phyloP scores from a whole-genome alignment of 345 rosid species.

The Ailanthus altissimus region DNA sequence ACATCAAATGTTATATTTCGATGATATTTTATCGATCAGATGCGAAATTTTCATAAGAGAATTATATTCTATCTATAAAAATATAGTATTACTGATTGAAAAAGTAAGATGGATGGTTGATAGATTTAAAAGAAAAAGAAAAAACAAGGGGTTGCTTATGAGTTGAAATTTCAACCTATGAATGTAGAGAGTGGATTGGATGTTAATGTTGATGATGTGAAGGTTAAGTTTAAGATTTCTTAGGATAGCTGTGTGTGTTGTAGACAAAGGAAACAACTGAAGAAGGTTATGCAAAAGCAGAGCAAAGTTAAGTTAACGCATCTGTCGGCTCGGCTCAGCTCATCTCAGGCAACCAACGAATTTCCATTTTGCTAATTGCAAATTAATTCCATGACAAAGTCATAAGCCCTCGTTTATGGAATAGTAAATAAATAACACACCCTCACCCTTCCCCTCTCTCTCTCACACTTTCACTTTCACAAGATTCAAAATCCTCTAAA shows the following conservation, averaged over 20 bases:
- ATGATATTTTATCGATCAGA: too few relatives aligned
- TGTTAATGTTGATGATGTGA: too few relatives aligned
- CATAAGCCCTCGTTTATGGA: neutral
- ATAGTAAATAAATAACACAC: neutral
- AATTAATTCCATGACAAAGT: neutral
- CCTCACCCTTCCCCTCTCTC: neutral
- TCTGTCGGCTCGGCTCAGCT: neutral
- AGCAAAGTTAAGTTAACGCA: neutral
- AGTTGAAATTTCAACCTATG: neutral
- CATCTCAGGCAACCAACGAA: constrained; percentile 1
- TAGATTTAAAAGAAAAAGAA: neutral
- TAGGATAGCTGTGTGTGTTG: neutral
- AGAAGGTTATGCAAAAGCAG: too few relatives aligned
- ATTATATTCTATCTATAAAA: too few relatives aligned
- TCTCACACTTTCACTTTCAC: neutral
- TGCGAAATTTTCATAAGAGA: too few relatives aligned
- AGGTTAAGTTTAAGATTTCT: neutral
- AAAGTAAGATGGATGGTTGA: too few relatives aligned
- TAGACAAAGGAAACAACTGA: neutral
- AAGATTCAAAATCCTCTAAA: neutral
- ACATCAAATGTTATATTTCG: too few relatives aligned
- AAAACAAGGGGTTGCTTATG: neutral
- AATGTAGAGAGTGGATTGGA: neutral
- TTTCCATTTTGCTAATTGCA: neutral
- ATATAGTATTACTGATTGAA: too few relatives aligned